These are phyloP conservation scores for Thielaviopsis musarum DNA, from an alignment of 2,329 filamentous ascomycete genomes.

Conservation along the genomic window DNA sequence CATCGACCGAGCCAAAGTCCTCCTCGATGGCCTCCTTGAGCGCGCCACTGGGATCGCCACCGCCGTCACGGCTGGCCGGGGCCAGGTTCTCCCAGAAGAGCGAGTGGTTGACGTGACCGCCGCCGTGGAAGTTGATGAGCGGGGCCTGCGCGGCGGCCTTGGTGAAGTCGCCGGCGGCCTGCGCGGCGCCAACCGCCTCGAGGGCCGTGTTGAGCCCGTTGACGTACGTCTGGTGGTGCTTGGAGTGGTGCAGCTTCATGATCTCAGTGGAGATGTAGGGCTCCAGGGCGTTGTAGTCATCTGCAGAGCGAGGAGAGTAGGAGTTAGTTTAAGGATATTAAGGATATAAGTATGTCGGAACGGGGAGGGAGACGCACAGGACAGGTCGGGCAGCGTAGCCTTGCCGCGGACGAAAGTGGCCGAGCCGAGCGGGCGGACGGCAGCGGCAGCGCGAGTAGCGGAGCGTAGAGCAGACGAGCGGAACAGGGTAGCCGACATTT, in stretches of 20 bases:
- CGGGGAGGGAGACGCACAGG: slow-evolving; percentile 24
- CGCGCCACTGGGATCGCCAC: slow-evolving; percentile 42
- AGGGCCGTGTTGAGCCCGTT: slow-evolving; percentile 70
- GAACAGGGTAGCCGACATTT: slow-evolving; percentile 63
- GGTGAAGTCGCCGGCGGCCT: slow-evolving; percentile 41
- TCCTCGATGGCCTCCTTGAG: slow-evolving; percentile 47
- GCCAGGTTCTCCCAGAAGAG: slow-evolving; percentile 76
- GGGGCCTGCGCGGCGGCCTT: slow-evolving; percentile 34
- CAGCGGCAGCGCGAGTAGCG: slow-evolving; percentile 51
- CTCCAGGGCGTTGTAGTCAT: slow-evolving; percentile 94
- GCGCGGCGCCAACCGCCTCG: slow-evolving; percentile 51
- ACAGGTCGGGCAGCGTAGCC: slow-evolving; percentile 83
- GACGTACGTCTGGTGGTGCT: slow-evolving; percentile 90
- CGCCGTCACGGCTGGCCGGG: slow-evolving; percentile 43
- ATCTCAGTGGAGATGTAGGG: slow-evolving; percentile 69
- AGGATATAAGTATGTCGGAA: neutral
- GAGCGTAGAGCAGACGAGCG: slow-evolving; percentile 53
- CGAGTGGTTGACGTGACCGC: slow-evolving; percentile 73
- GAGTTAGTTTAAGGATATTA: neutral
- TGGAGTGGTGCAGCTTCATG: slow-evolving; percentile 91
- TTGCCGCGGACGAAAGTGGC: slow-evolving; percentile 71
- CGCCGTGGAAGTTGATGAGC: slow-evolving; percentile 62
- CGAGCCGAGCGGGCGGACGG: slow-evolving; percentile 47
- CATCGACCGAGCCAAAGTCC: slow-evolving; percentile 50
- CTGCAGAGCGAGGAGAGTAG: slow-evolving; percentile 27